Conservation (phyloP, 352 stramenopile genomes). For the Blastocystis sp. region DNA sequence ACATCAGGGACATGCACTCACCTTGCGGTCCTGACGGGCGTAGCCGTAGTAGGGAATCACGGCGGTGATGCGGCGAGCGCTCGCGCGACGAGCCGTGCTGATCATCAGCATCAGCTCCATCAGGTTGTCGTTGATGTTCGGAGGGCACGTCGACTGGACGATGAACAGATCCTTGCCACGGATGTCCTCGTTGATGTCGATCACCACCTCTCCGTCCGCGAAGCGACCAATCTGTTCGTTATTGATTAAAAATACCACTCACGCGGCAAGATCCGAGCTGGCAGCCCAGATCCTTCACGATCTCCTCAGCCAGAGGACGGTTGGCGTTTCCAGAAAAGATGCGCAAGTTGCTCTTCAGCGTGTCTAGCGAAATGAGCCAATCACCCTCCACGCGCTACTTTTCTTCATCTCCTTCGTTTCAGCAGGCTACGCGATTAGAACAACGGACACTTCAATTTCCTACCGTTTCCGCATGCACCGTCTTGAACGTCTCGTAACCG, state of each 20-base stretch:
- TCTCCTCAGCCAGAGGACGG: constrained; percentile 84
- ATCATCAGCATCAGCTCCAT: constrained; percentile 96
- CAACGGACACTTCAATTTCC: background rate
- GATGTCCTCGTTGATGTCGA: constrained; percentile 98
- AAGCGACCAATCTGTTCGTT: constrained; percentile 66
- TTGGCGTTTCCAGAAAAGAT: constrained; percentile 95
- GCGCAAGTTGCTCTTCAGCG: constrained; percentile 57
- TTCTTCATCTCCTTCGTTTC: background rate
- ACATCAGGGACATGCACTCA: constrained; percentile 59
- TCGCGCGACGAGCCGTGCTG: constrained; percentile 88
- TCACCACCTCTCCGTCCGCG: constrained; percentile 96
- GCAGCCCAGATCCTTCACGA: constrained; percentile 88
- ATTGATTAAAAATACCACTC: background rate
- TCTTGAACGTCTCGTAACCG: constrained; percentile 41
- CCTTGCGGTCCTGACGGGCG: constrained; percentile 81
- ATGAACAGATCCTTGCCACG: constrained; percentile 99
- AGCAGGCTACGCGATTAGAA: constrained; percentile 15
- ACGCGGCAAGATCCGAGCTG: constrained; percentile 70
- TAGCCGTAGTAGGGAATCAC: constrained; percentile 83
- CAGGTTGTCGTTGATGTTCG: constrained; percentile 97
- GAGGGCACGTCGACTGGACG: constrained; percentile 90
- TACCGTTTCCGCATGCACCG: constrained; percentile 6
- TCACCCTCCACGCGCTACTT: background rate
- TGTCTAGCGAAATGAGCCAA: background rate
- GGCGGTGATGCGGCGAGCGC: constrained; percentile 91